Evolutionary conservation across 768 basidiomycete species (phyloP).

Genomic region (Suillus luteus): DNA sequence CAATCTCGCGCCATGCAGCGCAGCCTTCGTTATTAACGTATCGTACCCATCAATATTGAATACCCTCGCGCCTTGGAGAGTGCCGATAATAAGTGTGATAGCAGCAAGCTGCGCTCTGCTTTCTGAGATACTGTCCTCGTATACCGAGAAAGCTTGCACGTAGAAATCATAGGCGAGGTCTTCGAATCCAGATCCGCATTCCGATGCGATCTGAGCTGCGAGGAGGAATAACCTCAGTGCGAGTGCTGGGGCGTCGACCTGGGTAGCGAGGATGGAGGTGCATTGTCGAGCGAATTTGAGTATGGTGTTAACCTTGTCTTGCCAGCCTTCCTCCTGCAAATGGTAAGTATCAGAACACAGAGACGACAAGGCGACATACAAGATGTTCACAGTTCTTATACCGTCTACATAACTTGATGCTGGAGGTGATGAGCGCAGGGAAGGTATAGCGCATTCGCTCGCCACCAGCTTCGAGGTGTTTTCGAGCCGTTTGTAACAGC

Average conservation of each 20-base stretch:
- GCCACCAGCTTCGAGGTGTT: constrained; percentile 88
- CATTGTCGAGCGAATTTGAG: constrained; percentile 95
- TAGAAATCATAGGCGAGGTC: constrained; percentile 97
- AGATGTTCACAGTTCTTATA: constrained; percentile 83
- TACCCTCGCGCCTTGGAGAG: constrained; percentile 85
- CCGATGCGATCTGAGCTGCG: constrained; percentile 92
- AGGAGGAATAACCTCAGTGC: constrained; percentile 95
- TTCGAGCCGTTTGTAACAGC: constrained; percentile 89
- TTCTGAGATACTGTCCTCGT: constrained; percentile 97
- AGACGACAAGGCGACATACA: constrained; percentile 39
- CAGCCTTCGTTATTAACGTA: constrained; percentile 98
- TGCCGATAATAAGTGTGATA: constrained; percentile 94
- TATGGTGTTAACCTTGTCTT: constrained; percentile 79
- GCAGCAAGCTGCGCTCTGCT: constrained; percentile 94
- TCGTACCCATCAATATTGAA: constrained; percentile 96
- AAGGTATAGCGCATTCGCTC: constrained; percentile 97
- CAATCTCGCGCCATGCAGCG: constrained; percentile 92
- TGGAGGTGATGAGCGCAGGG: constrained; percentile 91
- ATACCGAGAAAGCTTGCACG: constrained; percentile 96
- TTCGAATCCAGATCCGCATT: constrained; percentile 91
- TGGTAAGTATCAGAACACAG: neutral
- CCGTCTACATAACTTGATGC: constrained; percentile 89
- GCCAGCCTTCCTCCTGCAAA: constrained; percentile 83
- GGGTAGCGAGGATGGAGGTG: constrained; percentile 88
- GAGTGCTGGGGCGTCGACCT: constrained; percentile 90